Evolutionary conservation across 331 rosid species (phyloP).

Genomic region (Stylosanthes scabra): DNA sequence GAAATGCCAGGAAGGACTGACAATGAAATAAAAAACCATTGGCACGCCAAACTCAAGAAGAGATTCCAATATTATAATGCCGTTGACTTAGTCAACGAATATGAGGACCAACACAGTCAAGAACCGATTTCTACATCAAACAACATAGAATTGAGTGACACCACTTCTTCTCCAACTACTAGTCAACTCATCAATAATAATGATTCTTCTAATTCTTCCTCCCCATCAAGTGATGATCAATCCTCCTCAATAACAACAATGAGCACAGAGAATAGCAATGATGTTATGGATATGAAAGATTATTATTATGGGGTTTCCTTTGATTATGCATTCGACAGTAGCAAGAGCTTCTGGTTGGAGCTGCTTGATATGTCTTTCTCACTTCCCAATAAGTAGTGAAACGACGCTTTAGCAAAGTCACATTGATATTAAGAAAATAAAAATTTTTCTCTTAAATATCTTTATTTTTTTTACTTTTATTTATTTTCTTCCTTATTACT

Average conservation of each 20-base stretch:
- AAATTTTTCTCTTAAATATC: no score
- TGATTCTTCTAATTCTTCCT: constrained; percentile 23
- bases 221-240: constrained; percentile 11
- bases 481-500: no score
- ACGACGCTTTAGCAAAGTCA: neutral
- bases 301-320: constrained; percentile 14
- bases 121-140: neutral
- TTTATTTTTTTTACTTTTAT: no score
- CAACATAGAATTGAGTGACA: neutral
- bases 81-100: neutral
- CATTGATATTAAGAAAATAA: no score
- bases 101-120: neutral
- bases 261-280: neutral
- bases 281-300: neutral
- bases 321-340: constrained; percentile 7
- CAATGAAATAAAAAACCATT: constrained; percentile 66
- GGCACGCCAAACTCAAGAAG: constrained; percentile 73
- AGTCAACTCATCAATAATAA: neutral
- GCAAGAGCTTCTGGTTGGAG: constrained; percentile 45
- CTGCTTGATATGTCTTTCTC: constrained; percentile 23
- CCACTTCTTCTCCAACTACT: neutral
- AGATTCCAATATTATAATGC: neutral
- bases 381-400: constrained; percentile 1
- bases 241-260: constrained; percentile 15
- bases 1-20: constrained; percentile 68